phyloP scores from a whole-genome alignment of 2,329 filamentous ascomycete genomes.

The Nemania sp. region DNA sequence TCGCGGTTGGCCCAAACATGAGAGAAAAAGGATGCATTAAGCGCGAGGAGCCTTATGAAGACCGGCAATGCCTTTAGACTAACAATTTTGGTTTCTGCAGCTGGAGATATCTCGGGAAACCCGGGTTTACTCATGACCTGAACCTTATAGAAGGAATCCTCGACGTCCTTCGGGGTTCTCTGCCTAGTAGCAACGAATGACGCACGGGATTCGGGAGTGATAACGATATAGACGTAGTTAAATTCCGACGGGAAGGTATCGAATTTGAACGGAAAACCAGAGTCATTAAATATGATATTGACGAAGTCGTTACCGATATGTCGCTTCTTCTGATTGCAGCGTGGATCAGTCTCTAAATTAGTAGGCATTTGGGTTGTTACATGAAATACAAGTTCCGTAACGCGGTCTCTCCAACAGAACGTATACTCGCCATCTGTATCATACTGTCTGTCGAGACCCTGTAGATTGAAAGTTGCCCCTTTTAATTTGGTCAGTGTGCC shows the following conservation, averaged over 20 bases:
- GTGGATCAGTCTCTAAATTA: slow-evolving; percentile 78
- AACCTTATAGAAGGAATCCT: slow-evolving; percentile 81
- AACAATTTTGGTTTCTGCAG: slow-evolving; percentile 89
- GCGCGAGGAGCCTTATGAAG: slow-evolving; percentile 87
- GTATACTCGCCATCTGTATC: slow-evolving; percentile 88
- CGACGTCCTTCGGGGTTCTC: slow-evolving; percentile 53
- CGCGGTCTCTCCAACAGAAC: slow-evolving; percentile 93
- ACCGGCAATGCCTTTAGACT: slow-evolving; percentile 83
- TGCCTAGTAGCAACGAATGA: slow-evolving; percentile 74
- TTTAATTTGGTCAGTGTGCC: slow-evolving; percentile 85
- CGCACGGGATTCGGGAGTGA: slow-evolving; percentile 85
- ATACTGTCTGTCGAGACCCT: slow-evolving; percentile 83
- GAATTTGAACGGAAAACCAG: slow-evolving; percentile 87
- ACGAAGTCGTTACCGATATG: slow-evolving; percentile 99
- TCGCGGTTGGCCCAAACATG: slow-evolving; percentile 86
- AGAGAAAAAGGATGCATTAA: slow-evolving; percentile 94
- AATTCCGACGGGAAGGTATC: slow-evolving; percentile 95
- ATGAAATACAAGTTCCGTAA: slow-evolving; percentile 96
- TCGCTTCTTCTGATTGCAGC: slow-evolving; percentile 86
- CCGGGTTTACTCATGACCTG: slow-evolving; percentile 88
- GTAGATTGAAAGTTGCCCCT: slow-evolving; percentile 89
- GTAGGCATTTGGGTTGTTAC: slow-evolving; percentile 98
- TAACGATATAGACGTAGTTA: slow-evolving; percentile 97
- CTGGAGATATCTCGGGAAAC: slow-evolving; percentile 92
- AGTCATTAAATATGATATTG: slow-evolving; percentile 98